Base-by-base conservation (phyloP, 176 grass and related monocot genomes). In the Bolboschoenus planiculmis region DNA sequence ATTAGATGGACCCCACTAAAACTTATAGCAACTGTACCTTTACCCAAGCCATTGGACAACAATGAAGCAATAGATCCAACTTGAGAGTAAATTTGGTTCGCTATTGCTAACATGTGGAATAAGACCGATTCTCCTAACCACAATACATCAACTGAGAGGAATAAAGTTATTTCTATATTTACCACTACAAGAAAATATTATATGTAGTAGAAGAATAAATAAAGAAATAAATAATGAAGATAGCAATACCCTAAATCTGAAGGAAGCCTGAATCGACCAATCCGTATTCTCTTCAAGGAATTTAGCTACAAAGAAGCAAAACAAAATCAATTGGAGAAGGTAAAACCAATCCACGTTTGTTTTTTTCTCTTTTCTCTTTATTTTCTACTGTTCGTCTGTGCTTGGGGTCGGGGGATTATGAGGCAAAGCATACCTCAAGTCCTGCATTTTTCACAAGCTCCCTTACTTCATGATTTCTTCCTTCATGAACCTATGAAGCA, bases 391-490 rank as follows among this genome's bases (percentile, higher is more conserved):
- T 66, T 18, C 40, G 34, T 68, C n/a, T 68, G 64, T 33, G 1
- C 9, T 27, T 7, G 7, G n/a, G 86, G 50, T 64, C 50, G 3
- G 42, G 51, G 55, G 1, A 10, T 67, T 48, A 65, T 43, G 55
- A 84, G 14, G 78, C 51, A 64, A 51, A 80, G 62, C 56, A 87
- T 59, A 98, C 95, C 88, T 98, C 58, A 80, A 98, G 70, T 34
- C 95, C 95, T 63, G 92, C 89, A 90, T 88, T 91, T 61, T 95
- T 91, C 64, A 98, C 90, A 86, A 98, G 87, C 88, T 95, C 89
- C 59, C 92, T 91, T 31, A 98, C 90, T 91, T 98, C 95, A 84
- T 95, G 92, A 79, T 95, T 98, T 73, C 90, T 89, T 85, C 95
- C 95, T 91, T 98, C 92, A 93, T 95, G 95, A 87, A 98, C 95